Conservation (phyloP, 2,329 filamentous ascomycete species). For the Ophiosphaerella korrae region DNA sequence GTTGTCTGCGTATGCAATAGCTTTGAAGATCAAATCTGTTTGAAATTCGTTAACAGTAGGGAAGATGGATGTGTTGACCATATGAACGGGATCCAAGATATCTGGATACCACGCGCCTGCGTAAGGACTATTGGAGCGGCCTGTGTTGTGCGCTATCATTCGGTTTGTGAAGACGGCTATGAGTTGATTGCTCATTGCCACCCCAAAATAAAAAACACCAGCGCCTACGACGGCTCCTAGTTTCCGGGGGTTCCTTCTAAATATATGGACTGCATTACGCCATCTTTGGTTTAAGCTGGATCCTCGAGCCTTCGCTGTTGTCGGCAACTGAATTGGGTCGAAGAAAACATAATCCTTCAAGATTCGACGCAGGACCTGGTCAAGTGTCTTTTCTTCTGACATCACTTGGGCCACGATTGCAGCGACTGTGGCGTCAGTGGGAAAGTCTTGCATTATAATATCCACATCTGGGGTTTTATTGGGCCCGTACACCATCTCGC, state of each 20-base stretch:
- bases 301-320: neutral
- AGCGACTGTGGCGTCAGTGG: neutral
- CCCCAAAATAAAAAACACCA: neutral
- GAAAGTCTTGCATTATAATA: neutral
- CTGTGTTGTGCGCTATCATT: slow-evolving; percentile 1
- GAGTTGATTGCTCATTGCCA: slow-evolving; percentile 1
- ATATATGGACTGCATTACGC: neutral
- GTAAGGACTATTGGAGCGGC: neutral
- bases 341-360: slow-evolving; percentile 1
- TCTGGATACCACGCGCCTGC: slow-evolving; percentile 9
- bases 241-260: neutral
- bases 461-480: neutral
- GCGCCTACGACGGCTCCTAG: neutral
- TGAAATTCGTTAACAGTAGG: slow-evolving; percentile 5
- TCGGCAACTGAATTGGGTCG: neutral
- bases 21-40: slow-evolving; percentile 1
- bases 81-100: neutral
- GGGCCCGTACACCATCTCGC: neutral
- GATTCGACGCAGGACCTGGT: neutral
- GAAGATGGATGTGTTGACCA: slow-evolving; percentile 8
- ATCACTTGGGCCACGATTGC: neutral
- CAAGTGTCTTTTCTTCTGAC: neutral
- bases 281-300: neutral
- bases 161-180: slow-evolving; percentile 1
- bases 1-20: slow-evolving; percentile 8